These are phyloP conservation scores for Trametes sanguinea DNA, from an alignment of 768 basidiomycete species.

Conservation along the genomic window DNA sequence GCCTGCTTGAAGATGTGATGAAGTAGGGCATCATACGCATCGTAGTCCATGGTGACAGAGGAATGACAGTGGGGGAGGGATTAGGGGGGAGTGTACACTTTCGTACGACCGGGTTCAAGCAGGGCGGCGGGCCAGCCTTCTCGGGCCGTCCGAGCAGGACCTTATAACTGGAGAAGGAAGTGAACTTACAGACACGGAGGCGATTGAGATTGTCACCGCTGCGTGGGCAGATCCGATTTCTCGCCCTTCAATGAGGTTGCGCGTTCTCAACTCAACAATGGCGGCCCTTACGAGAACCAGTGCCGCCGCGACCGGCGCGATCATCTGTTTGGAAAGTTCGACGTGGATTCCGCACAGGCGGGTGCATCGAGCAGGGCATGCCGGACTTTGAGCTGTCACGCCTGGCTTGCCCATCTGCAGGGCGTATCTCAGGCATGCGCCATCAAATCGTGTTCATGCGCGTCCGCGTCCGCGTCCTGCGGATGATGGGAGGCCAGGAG, in stretches of 20 bases:
- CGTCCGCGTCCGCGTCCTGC: not conserved
- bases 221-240: slow-evolving; percentile 10
- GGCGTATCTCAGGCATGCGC: not conserved
- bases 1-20: slow-evolving; percentile 81
- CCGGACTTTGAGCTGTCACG: slow-evolving; percentile 1
- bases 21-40: slow-evolving; percentile 75
- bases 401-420: not conserved
- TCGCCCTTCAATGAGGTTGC: not conserved
- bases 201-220: slow-evolving; percentile 4
- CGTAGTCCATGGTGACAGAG: slow-evolving; percentile 62
- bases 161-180: slow-evolving; percentile 16
- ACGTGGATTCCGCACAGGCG: not conserved
- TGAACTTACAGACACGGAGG: not conserved
- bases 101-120: slow-evolving; percentile 15
- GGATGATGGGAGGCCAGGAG: not conserved
- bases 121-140: slow-evolving; percentile 12
- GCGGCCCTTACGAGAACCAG: not conserved
- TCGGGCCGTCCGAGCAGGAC: not conserved
- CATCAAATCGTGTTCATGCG: not conserved
- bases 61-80: slow-evolving; percentile 21
- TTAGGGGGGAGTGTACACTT: slow-evolving; percentile 17
- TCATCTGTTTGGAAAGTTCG: slow-evolving; percentile 5
- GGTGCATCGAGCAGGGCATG: not conserved
- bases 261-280: slow-evolving; percentile 2
- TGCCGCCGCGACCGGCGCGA: not conserved